Base-by-base conservation (phyloP, 164 flowering plant genomes). In the Echeveria elegans region DNA sequence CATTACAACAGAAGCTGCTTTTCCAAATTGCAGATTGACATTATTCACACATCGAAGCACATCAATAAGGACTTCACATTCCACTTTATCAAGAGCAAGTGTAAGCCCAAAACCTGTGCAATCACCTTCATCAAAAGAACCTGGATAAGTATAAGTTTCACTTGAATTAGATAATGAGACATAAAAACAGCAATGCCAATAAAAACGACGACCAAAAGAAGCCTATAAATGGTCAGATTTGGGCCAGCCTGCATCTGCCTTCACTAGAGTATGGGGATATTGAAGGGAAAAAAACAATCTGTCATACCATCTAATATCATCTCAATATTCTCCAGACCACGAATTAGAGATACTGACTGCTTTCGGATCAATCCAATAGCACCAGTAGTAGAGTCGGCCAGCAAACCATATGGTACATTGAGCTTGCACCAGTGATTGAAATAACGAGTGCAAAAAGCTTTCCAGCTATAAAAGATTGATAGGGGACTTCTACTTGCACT, bases 391-490 rank as follows among this genome's bases (percentile, higher is more conserved):
- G 85, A 69, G 19, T 88, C 91, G 69, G 84, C 71, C 69, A 89
- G 71, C 71, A 94, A 76, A 74, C 87, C 79, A 72, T 66, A 80
- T 12, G 90, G 85, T 62, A 71, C 72, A 76, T 80, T 86, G 75
- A 70, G 79, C 73, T 75, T 85, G 80, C 92, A 86, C 97, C 98
- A 94, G 68, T 84, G 60, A 58, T 82, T 77, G 68, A 88, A 81
- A 79, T 89, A 89, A 21, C 82, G 83, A 5, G 72, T 24, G 69
- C 86, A 82, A 63, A 94, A 85, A 10, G 65, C 73, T 74, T 83
- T 89, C 98, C 98, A 91, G 68, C 80, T 75, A 71, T 73, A 74
- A 66, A 75, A 78, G 32, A 81, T 45, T 43, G 94, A 86, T 28
- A 73, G 48, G 64, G 83, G 80, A 77, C 80, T 83, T 66, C 73